These are phyloP conservation scores for Acer saccharum DNA, from an alignment of 345 rosid species.

Conservation along the genomic window DNA sequence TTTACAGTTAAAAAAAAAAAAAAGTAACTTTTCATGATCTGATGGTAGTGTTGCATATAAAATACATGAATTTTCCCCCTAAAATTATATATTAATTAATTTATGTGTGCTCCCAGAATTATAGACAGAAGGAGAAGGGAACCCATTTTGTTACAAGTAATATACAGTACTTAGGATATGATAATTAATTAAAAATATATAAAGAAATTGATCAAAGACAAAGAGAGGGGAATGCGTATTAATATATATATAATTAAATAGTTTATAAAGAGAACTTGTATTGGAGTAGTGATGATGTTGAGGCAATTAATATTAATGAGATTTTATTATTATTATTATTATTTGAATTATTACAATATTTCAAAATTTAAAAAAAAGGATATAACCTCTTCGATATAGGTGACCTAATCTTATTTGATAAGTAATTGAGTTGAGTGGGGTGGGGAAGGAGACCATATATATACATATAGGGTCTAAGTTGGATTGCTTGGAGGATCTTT, in stretches of 20 bases:
- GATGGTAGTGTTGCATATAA: neutral
- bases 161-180: neutral
- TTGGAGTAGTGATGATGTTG: too few relatives aligned
- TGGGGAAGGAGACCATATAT: neutral
- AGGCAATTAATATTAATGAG: too few relatives aligned
- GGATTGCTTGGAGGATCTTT: conserved; percentile 20
- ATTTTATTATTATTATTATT: too few relatives aligned
- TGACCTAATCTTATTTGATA: neutral
- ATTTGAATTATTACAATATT: too few relatives aligned
- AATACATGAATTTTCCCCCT: neutral
- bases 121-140: conserved; percentile 1
- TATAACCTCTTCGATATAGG: too few relatives aligned
- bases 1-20: too few relatives aligned
- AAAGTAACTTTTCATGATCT: too few relatives aligned
- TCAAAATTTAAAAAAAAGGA: neutral
- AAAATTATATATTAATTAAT: too few relatives aligned
- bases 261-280: too few relatives aligned
- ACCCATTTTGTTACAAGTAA: conserved; percentile 7
- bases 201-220: too few relatives aligned
- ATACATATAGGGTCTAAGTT: neutral
- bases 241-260: too few relatives aligned
- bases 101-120: neutral
- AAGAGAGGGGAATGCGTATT: too few relatives aligned
- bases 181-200: neutral
- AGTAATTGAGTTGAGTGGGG: conserved; percentile 1